Base-by-base conservation (phyloP, 345 rosid species). In the Salix arbutifolia region DNA sequence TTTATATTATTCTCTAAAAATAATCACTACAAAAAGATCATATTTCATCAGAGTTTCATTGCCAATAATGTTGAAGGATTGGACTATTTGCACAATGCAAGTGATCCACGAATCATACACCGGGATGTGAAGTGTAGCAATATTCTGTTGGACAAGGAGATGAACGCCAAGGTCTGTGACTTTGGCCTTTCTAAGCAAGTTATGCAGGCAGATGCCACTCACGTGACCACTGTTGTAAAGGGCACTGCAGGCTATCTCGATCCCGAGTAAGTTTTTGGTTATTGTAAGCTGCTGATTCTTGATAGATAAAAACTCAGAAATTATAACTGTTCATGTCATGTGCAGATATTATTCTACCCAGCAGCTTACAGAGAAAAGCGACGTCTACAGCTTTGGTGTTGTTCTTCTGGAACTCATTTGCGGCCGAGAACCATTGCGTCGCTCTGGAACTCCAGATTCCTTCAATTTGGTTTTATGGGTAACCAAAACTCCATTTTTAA, bases 211-310 rank as follows among this genome's bases (percentile, higher is more conserved):
- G 94, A 91, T 70, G 97, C 94, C 73, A 89, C 91, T 62, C 98
- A 94, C 78, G 86, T 94, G 38, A 92, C 98, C 48, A 94, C 98
- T 31, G 92, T 87, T 67, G 97, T 94, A 67, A 94, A 92, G 82
- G 97, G 97, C 84, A 89, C 98, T 19, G 97, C 97, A 3, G 98
- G 98, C 65, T 94, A 94, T 87, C 91, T 94, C 18, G 98, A 94
- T 70, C 98, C 97, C 50, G 97, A 94, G 98, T 94, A 87, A 72
- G 87, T 69, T 75, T 67, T 68, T 19, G 2, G 46, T 18, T 6
- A 28, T 30, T 46, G 52, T 46, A 46, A 46, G 6, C 33, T 37
- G 37, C 40, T 56, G 26, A 74, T 52, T 46, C 74, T 76, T 58
- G 60, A 70, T 42, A 38, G 52, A 3, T n/a, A 26, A 46, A 65